Base-by-base conservation (phyloP, 1,139 yeast genomes). In the Kodamaea fungicola region DNA sequence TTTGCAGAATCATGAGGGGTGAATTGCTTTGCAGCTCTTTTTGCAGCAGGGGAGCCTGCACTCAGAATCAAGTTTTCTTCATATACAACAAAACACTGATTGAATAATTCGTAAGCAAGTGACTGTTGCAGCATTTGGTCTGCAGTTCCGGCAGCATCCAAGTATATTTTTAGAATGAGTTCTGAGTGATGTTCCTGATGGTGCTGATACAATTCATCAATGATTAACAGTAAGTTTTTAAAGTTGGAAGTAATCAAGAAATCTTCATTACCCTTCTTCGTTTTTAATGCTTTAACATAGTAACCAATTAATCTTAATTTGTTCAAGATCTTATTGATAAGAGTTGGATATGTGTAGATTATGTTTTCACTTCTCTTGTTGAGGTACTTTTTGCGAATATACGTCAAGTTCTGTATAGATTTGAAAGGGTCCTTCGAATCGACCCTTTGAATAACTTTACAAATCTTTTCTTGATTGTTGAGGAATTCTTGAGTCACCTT, bases 41-140 rank as follows among this genome's bases (percentile, higher is more conserved):
- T 52, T 16, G 43, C 47, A 23, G 50, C 44, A 8, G 37, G 40
- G 7, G 36, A 22, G 8, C 54, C 41, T 24, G 50, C 48, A 8
- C 32, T 32, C 31, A 60, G 40, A 28, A 63, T 59, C 43, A 69
- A 67, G 22, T 80, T 71, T 52, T 92, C 97, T 58, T 92, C 98
- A 58, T 87, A 92, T 1, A 88, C 76, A 2, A 90, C 76, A 57
- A 89, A 88, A 4, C 95, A 83, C 58, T 89, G 95, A 23, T 86
- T 90, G 61, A 85, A 87, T 51, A 88, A 81, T 60, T 92, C 98
- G 59, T 86, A 87, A n/a, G 92, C 71, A 28, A 87, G 78, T 39
- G 62, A 52, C 36, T 65, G 62, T 41, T 63, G 66, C 33, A 62
- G 67, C 28, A 84, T 68, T 55, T 85, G 94, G 58, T 92, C 96